A percentile compares a stretch with the other conserved stretches of the same genome.
Conservation (phyloP, 169 alveolate genomes). For the Plasmodium sp. region DNA sequence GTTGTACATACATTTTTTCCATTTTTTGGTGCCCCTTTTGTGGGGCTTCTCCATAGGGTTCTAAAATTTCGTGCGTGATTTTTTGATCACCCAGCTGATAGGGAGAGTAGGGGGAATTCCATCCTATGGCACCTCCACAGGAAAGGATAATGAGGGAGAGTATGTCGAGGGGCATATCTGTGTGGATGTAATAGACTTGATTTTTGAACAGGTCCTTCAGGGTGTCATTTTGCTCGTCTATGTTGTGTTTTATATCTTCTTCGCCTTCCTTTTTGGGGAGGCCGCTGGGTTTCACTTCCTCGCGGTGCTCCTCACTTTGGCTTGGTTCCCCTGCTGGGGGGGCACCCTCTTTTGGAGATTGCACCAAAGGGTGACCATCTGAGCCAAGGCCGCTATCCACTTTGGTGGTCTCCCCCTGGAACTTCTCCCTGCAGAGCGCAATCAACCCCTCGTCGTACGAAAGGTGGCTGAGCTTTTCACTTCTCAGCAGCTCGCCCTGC, state of each 20-base stretch:
- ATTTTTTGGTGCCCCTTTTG: constrained; percentile 21
- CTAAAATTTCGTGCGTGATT: constrained; percentile 65
- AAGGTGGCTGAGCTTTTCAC: constrained; percentile 31
- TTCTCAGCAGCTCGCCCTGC: constrained; percentile 2
- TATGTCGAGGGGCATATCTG: constrained; percentile 46
- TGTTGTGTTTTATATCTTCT: neutral
- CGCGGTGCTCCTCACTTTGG: neutral
- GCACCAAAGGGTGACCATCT: neutral
- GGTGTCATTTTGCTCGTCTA: neutral
- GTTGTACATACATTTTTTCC: constrained; percentile 89
- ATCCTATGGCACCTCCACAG: constrained; percentile 31
- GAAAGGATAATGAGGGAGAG: constrained; percentile 36
- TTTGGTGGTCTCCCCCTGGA: neutral
- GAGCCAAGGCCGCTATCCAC: neutral
- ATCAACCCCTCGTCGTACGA: constrained; percentile 1
- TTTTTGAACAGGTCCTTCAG: constrained; percentile 25
- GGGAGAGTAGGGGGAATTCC: constrained; percentile 40
- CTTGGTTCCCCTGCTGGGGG: neutral
- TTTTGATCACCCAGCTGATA: neutral
- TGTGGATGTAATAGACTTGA: constrained; percentile 43
- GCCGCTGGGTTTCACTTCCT: no score
- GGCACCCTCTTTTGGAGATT: neutral
- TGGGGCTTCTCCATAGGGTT: constrained; percentile 80
- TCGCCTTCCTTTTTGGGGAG: neutral
- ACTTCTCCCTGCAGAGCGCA: neutral